Evolutionary conservation across 139 green algal genomes (phyloP), one percentile per base, ranked within the genome.

Genomic region (Tetradesmus lagerheimii): DNA sequence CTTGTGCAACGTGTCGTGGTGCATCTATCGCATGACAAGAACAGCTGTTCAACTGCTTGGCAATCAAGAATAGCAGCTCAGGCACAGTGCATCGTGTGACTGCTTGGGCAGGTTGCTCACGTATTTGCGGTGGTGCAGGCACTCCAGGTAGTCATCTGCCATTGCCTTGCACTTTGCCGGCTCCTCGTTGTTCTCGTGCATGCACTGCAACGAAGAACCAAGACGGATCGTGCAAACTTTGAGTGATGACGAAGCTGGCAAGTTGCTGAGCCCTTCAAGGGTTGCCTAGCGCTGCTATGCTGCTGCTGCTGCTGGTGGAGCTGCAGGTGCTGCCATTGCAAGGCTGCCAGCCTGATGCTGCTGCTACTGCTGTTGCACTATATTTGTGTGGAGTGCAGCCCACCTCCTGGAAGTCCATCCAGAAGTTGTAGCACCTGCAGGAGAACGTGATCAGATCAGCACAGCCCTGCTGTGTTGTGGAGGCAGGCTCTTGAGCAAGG

Each of bases 131-230:
- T 97, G 95, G 79, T 96, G 94, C 50, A 97, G 80, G 92, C 95
- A 97, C 87, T 97, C 95, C 35, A 97, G 81, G 79, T 97, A 97
- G 88, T 97, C 95, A 31, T 96, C 92, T 14, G 92, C 83, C 31
- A 94, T 89, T 18, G 94, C 92, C 64, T 91, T 87, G 91, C 95
- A 97, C 39, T 92, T 88, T 39, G 87, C 84, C 15, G 94, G 94
- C 35, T 94, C 84, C 41, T 96, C 95, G 4, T 47, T 74, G 35
- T 86, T 92, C 41, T 95, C 91, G 47, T 87, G 87, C 93, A 97
- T 96, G 90, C 95, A 97, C 91, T 96, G 91, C 67, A 85, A n/a
- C 29, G 35, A 89, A n/a, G n/a, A n/a, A n/a, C n/a, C n/a, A n/a
- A n/a, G n/a, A n/a, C n/a, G n/a, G n/a, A n/a, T n/a, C n/a, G n/a